These are phyloP conservation scores for Solanum bulbocastanum DNA, from an alignment of 257 asterid genomes.

Conservation along the genomic window DNA sequence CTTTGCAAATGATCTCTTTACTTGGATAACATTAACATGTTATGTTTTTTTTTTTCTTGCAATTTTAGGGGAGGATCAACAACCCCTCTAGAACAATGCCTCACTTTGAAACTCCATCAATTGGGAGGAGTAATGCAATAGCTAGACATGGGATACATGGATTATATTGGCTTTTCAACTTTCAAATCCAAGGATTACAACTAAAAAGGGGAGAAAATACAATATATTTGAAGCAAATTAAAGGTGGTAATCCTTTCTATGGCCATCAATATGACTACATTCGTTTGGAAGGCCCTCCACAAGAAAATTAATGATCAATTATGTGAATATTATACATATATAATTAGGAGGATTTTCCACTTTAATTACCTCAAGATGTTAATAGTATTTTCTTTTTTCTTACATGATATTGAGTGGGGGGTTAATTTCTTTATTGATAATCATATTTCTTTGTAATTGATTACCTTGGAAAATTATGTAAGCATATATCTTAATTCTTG, in stretches of 20 bases:
- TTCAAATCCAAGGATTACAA: slow-evolving; percentile 4
- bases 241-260: slow-evolving; percentile 1
- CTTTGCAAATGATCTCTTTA: not conserved
- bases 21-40: not conserved
- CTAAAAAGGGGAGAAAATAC: slow-evolving; percentile 33
- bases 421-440: not conserved
- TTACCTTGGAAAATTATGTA: not conserved
- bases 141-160: slow-evolving; percentile 68
- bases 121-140: slow-evolving; percentile 47
- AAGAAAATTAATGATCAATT: not conserved
- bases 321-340: not conserved
- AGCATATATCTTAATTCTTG: not conserved
- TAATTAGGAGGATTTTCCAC: not conserved
- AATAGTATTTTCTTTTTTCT: not conserved
- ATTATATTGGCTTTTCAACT: slow-evolving; percentile 18
- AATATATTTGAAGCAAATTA: slow-evolving; percentile 25
- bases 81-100: not conserved
- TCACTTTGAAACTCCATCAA: slow-evolving; percentile 18
- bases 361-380: not conserved
- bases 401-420: not conserved
- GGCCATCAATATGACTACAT: slow-evolving; percentile 50
- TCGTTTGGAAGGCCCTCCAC: slow-evolving; percentile 31
- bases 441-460: not conserved
- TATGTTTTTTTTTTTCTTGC: not conserved
- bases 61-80: slow-evolving; percentile 35